Base-by-base conservation (phyloP, 371 early-diverging fungal genomes). In the Blakeslea trispora region DNA sequence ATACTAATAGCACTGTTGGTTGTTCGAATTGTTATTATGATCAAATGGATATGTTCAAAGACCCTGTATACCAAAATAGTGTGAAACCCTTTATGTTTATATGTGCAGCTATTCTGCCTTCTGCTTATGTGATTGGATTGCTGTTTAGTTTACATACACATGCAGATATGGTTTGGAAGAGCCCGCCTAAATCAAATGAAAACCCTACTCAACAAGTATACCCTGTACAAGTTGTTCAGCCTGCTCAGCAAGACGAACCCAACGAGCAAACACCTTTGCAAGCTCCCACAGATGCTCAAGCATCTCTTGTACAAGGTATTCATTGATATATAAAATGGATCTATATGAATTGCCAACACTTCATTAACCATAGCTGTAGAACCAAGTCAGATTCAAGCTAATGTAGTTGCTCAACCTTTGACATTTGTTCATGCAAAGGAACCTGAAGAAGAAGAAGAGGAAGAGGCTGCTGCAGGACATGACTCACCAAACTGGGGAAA, bases 91-190 rank as follows among this genome's bases (percentile, higher is more conserved):
- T 97, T 34, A 94, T 92, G 88, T 94, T 82, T 71, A 74, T 93
- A 45, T 95, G 97, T 73, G 92, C 95, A 9, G 82, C 79, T 4
- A 85, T 93, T 18, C 72, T 98, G 24, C 88, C 94, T 1, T 77
- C 92, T 9, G 85, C 94, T 21, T 98, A 98, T 69, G 65, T 89
- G 39, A 87, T 96, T 60, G 97, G 95, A 22, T 81, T 98, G 51
- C 85, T 90, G 81, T 98, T 97, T 57, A 93, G 95, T 54, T 86
- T 98, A 37, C 82, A 90, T 45, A 97, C 98, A 0, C 98, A 97
- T 59, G 88, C 89, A 23, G 83, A 87, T 48, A 85, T 89, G 67
- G 93, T 97, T 34, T 97, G 93, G 83, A 81, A 90, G 62, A 69
- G 74, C 28, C 61, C 53, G 10, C 23, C 14, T 11, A 39, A 54